Evolutionary conservation across 75 land plant genomes (phyloP), one percentile per base, ranked within the genome.

Genomic region (Larix kaempferi): DNA sequence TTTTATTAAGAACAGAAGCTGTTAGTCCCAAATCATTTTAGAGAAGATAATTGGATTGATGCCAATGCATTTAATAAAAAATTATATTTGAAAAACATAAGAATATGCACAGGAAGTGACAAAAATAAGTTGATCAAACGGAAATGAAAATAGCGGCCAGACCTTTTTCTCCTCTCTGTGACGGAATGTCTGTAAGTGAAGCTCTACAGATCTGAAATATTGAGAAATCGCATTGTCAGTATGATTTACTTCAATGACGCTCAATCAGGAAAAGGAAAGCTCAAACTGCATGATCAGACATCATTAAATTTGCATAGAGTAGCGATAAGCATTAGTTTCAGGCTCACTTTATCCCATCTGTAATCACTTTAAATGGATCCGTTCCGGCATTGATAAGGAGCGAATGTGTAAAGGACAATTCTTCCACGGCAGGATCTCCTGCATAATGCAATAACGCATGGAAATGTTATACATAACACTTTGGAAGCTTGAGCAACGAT

Each of bases 91-190:
- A 35, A 69, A 19, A 69, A 2, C 13, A 69, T 21, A 8, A 0
- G 4, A 69, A 19, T 19, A 69, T 69, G 37, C 41, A 41, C 7
- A 41, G 3, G 41, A 69, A 69, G 35, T 41, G 49, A 69, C 15
- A 35, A 26, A 29, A 5, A 14, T 56, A 73, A 49, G 11, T 11
- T 10, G 54, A 49, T 49, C 54, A 49, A 49, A 10, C 54, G 0
- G 11, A 49, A 11, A 49, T 49, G 54, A 49, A 39, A 49, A 49
- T 49, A 49, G 8, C 12, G 76, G 27, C 17, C 57, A 26, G 2
- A 92, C 97, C 95, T 89, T 90, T 81, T 94, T 94, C 59, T 78
- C 90, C 23, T 90, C 95, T 13, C 95, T 89, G 79, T 87, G 93
- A 44, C 67, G 74, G 62, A 94, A 94, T 41, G 93, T 87, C 77